Conservation (phyloP, 805 yeast species). For the Candida parachauliodes region DNA sequence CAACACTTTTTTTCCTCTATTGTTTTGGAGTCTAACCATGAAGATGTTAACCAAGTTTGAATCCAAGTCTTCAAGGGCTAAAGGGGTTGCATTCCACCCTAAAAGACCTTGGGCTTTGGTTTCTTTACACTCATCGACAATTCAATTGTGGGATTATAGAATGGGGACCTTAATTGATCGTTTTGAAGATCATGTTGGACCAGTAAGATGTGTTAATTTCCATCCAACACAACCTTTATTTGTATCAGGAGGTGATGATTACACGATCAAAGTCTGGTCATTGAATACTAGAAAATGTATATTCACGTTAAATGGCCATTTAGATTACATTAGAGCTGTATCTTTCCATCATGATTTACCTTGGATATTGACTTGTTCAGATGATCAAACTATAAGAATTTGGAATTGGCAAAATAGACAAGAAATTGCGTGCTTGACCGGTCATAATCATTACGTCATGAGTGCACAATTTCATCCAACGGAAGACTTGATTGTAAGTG, state of each 20-base stretch:
- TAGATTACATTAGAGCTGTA: constrained; percentile 93
- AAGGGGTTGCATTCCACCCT: constrained; percentile 97
- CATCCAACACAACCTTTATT: constrained; percentile 98
- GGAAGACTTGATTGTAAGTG: constrained; percentile 91
- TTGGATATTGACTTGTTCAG: constrained; percentile 94
- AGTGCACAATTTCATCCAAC: constrained; percentile 96
- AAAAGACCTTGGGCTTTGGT: constrained; percentile 94
- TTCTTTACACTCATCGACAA: constrained; percentile 94
- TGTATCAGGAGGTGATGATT: constrained; percentile 97
- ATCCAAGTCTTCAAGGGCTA: constrained; percentile 96
- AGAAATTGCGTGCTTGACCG: constrained; percentile 94
- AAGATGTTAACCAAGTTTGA: constrained; percentile 82
- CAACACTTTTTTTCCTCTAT: constrained; percentile 5
- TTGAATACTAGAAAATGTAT: constrained; percentile 85
- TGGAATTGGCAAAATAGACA: constrained; percentile 99
- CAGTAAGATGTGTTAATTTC: constrained; percentile 91
- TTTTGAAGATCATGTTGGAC: constrained; percentile 98
- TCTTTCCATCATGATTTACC: constrained; percentile 95
- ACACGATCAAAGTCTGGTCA: constrained; percentile 94
- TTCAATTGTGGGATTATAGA: constrained; percentile 98
- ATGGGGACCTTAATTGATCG: constrained; percentile 97
- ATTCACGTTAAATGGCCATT: constrained; percentile 87
- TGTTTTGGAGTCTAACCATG: constrained; percentile 35
- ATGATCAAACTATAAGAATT: constrained; percentile 96
- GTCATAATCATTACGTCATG: constrained; percentile 98